Percentiles rank a stretch among this genome's conserved stretches.
phyloP scores from a whole-genome alignment of 2,329 filamentous ascomycete genomes.

The Aspergillus fructus region DNA sequence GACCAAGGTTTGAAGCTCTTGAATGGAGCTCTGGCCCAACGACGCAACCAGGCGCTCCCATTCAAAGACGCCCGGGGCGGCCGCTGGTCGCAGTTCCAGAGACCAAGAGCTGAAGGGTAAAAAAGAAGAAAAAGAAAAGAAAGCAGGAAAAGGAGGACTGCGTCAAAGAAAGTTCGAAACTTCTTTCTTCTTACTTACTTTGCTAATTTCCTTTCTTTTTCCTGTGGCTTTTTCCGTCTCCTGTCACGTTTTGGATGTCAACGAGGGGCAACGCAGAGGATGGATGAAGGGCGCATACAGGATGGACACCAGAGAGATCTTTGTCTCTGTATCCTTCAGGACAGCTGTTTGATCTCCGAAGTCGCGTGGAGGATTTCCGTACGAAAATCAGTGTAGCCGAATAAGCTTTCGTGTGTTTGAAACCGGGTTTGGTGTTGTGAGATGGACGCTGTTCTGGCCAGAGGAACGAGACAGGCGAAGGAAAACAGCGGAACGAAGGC shows the following conservation, averaged over 20 bases:
- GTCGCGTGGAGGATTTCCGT: slow-evolving; percentile 14
- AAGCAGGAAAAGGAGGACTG: slow-evolving; percentile 4
- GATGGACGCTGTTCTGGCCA: not conserved
- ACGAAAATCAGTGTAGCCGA: slow-evolving; percentile 3
- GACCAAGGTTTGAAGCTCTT: slow-evolving; percentile 18
- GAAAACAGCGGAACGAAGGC: slow-evolving; percentile 4
- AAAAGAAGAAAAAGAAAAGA: not conserved
- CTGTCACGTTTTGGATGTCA: not conserved
- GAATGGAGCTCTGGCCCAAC: slow-evolving; percentile 13
- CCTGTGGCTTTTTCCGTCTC: slow-evolving; percentile 1
- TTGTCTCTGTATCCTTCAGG: not conserved
- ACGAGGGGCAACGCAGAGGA: slow-evolving; percentile 1
- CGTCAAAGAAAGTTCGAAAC: slow-evolving; percentile 7
- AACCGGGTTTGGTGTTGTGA: not conserved
- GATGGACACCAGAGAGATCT: slow-evolving; percentile 10
- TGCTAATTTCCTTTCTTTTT: slow-evolving; percentile 3
- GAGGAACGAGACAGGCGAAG: slow-evolving; percentile 6
- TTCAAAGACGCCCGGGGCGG: not conserved
- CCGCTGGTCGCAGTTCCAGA: slow-evolving; percentile 1
- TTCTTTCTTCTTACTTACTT: slow-evolving; percentile 8
- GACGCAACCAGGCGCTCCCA: not conserved
- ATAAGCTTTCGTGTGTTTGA: not conserved
- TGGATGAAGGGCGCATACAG: slow-evolving; percentile 7
- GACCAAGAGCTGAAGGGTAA: not conserved
- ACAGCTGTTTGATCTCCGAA: not conserved